Percentiles rank a stretch among this genome's conserved stretches.
phyloP scores from a whole-genome alignment of 2,329 filamentous ascomycete genomes.

The Fusarium sp. region DNA sequence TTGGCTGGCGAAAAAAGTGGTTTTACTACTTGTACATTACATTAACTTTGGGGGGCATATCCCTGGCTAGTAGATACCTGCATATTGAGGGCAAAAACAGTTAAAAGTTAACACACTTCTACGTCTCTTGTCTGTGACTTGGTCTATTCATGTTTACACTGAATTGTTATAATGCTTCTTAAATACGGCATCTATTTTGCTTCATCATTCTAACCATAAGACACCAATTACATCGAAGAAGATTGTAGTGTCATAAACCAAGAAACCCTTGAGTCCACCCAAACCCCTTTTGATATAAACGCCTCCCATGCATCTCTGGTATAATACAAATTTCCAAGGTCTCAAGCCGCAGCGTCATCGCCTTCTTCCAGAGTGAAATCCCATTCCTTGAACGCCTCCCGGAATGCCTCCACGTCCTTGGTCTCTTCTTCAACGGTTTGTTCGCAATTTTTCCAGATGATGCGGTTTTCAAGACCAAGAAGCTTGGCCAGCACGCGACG shows the following conservation, averaged over 20 bases:
- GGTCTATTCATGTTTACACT: background rate
- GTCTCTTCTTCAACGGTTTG: constrained; percentile 85
- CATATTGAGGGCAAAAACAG: constrained; percentile 49
- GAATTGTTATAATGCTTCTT: background rate
- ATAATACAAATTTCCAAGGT: constrained; percentile 5
- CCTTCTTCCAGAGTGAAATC: constrained; percentile 75
- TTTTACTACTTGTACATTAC: constrained; percentile 47
- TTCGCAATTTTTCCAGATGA: constrained; percentile 86
- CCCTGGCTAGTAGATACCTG: constrained; percentile 47
- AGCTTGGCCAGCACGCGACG: constrained; percentile 90
- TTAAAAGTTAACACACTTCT: constrained; percentile 46
- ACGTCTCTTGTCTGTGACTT: constrained; percentile 9
- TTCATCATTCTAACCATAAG: background rate
- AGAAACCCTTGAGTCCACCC: constrained; percentile 10
- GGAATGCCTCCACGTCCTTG: constrained; percentile 82
- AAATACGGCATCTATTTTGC: background rate
- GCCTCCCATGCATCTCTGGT: constrained; percentile 36
- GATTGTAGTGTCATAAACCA: background rate
- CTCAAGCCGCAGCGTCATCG: constrained; percentile 24
- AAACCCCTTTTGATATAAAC: constrained; percentile 30
- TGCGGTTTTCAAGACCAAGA: constrained; percentile 80
- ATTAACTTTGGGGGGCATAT: constrained; percentile 20
- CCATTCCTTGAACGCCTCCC: constrained; percentile 84
- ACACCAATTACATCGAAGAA: background rate
- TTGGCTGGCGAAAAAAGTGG: constrained; percentile 38